These are phyloP conservation scores for Claviceps quebecensis DNA, from an alignment of 2,329 filamentous ascomycete genomes.

Conservation along the genomic window DNA sequence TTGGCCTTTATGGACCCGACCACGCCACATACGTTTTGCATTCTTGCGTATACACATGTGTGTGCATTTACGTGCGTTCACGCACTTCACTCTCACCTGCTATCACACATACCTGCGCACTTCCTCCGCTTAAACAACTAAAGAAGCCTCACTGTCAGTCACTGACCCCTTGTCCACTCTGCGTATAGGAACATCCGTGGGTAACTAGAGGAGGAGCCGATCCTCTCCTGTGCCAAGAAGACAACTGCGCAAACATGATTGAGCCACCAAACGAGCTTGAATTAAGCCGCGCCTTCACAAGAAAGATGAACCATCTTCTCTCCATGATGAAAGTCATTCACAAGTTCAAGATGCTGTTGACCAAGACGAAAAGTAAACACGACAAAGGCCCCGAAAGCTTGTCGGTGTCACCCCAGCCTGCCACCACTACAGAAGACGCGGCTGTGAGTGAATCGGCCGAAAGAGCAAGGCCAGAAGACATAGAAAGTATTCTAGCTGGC, in stretches of 20 bases:
- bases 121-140: neutral
- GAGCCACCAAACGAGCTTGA: constrained; percentile 82
- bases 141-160: neutral
- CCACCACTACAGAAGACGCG: neutral
- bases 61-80: too few relatives aligned
- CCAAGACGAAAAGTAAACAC: constrained; percentile 13
- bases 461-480: constrained; percentile 30
- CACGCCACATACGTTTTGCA: neutral
- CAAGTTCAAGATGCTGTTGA: constrained; percentile 69
- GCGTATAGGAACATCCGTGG: constrained; percentile 69
- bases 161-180: neutral
- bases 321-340: constrained; percentile 85
- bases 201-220: constrained; percentile 72
- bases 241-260: constrained; percentile 72
- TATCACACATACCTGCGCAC: too few relatives aligned
- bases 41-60: neutral
- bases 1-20: neutral
- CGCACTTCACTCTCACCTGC: too few relatives aligned
- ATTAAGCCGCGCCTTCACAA: constrained; percentile 79
- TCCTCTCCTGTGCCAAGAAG: constrained; percentile 62
- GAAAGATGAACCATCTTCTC: constrained; percentile 73
- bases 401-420: neutral
- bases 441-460: constrained; percentile 15
- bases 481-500: constrained; percentile 33
- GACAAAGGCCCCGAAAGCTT: neutral